Conservation (phyloP, 495 filamentous ascomycete genomes). For the Halenospora varia region DNA sequence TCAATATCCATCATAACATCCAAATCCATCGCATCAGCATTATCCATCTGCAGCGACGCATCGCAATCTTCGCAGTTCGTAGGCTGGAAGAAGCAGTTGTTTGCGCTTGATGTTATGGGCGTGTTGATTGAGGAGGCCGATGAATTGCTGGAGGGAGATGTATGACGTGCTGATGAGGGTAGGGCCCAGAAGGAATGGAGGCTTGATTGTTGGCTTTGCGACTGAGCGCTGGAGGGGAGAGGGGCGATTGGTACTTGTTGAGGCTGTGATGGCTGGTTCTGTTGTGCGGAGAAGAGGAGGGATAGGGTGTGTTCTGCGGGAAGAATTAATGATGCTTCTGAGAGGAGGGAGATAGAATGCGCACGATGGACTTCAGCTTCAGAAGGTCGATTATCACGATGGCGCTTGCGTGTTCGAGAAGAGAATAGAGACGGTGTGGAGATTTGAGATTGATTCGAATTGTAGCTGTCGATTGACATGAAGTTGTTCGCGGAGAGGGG, state of each 20-base stretch:
- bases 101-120: slow-evolving; percentile 1
- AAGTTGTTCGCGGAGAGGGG: slow-evolving; percentile 10
- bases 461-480: slow-evolving; percentile 17
- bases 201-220: slow-evolving; percentile 17
- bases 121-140: slow-evolving; percentile 4
- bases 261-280: slow-evolving; percentile 5
- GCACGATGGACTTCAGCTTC: slow-evolving; percentile 21
- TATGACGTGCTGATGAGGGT: slow-evolving; percentile 1
- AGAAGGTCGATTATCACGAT: slow-evolving; percentile 24
- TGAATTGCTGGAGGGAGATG: not conserved
- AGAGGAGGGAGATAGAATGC: not conserved
- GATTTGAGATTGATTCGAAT: slow-evolving; percentile 9
- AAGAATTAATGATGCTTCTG: not conserved
- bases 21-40: slow-evolving; percentile 20
- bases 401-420: slow-evolving; percentile 22
- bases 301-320: slow-evolving; percentile 24
- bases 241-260: slow-evolving; percentile 6
- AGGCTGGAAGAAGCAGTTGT: slow-evolving; percentile 6
- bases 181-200: slow-evolving; percentile 24
- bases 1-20: slow-evolving; percentile 21
- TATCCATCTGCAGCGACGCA: not conserved
- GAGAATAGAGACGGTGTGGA: slow-evolving; percentile 17
- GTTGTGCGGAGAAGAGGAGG: slow-evolving; percentile 23
- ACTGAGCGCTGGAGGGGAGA: slow-evolving; percentile 2
- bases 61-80: slow-evolving; percentile 25